Evolutionary conservation across 108 stramenopile species (phyloP), one percentile per base, ranked within the genome.

Genomic region (Cyclotella atomus): DNA sequence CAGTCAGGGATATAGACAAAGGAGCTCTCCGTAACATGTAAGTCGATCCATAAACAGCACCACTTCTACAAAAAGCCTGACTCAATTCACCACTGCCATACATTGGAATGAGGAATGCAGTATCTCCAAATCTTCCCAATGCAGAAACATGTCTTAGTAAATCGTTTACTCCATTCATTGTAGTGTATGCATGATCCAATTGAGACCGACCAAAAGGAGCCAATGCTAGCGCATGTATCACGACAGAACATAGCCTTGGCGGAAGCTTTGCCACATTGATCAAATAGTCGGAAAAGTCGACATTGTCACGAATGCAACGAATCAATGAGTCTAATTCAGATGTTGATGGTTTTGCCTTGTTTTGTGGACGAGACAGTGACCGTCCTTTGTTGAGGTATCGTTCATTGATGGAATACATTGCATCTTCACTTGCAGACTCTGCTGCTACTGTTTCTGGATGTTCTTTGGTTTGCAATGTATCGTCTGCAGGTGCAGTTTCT

Each of bases 361-460:
- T 97, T 79, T 97, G 96, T 28, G 96, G 96, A 17, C 96, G 93
- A 35, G 89, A 84, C 33, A 97, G 59, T 3, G 93, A 88, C 16
- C 94, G 83, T 7, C 95, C 96, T 73, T 91, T 91, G 72, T 90
- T 87, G 54, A 97, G 80, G 49, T 89, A 83, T 0, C 86, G 87
- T 70, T 97, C 96, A 70, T 97, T 97, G 14, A 92, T 53, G 9
- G 87, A 88, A 43, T 76, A 59, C 24, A 96, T 84, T 10, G 77
- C 85, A 52, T 83, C 85, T 38, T 73, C 85, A 43, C 52, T 65
- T n/a, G 20, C 17, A 20, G 36, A 46, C 19, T 60, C 38, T 35
- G 63, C n/a, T n/a, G 19, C 28, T 23, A 17, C 41, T 55, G 66
- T 10, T 30, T 30, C 60, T 6, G 29, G 55, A 3, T 7, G 60